phyloP scores from a whole-genome alignment of 257 asterid genomes.

The Coffea canephora region DNA sequence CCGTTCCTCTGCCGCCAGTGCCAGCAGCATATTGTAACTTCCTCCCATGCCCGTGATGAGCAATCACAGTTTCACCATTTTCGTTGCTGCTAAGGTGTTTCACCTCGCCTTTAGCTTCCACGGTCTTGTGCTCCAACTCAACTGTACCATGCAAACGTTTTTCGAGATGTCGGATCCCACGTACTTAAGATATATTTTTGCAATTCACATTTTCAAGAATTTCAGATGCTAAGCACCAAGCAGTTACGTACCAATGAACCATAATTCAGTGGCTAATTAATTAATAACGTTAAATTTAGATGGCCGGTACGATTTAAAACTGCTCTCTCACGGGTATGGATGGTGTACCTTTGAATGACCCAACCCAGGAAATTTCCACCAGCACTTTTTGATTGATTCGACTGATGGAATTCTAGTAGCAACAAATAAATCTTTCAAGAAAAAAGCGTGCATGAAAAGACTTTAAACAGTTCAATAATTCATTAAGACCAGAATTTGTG shows the following conservation, averaged over 20 bases:
- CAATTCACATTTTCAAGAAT: neutral
- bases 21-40: conserved; percentile 23
- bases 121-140: conserved; percentile 8
- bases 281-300: neutral
- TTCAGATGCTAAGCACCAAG: neutral
- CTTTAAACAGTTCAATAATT: neutral
- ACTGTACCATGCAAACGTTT: conserved; percentile 1
- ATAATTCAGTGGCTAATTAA: neutral
- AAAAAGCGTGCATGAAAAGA: neutral
- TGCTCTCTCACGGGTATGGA: neutral
- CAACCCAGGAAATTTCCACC: neutral
- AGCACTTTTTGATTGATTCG: neutral
- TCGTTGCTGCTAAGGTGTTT: neutral
- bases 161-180: neutral
- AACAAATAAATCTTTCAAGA: neutral
- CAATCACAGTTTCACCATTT: neutral
- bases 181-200: too few relatives aligned
- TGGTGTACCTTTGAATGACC: too few relatives aligned
- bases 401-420: neutral
- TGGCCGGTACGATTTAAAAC: too few relatives aligned
- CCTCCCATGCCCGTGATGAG: neutral
- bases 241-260: neutral
- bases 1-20: conserved; percentile 16
- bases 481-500: neutral
- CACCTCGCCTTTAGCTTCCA: neutral